These are phyloP conservation scores for Dothiorella sarmentorum DNA, from an alignment of 2,329 filamentous ascomycete species.

Conservation along the genomic window DNA sequence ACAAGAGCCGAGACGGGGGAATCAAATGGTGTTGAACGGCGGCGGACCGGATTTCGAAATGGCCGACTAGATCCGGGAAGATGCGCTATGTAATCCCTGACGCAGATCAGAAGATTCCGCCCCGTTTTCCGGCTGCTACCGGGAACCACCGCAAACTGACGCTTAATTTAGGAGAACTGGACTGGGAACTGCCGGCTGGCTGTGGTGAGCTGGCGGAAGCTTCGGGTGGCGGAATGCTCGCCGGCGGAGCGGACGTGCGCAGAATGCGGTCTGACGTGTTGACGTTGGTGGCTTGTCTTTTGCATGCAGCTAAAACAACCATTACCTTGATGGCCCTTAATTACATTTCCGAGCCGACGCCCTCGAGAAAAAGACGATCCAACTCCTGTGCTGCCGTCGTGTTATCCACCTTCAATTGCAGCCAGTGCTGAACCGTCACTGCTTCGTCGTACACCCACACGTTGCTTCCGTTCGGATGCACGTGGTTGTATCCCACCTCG, in stretches of 20 bases:
- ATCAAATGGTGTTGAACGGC: neutral
- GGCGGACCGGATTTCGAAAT: neutral
- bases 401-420: slow-evolving; percentile 35
- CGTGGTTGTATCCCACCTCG: slow-evolving; percentile 40
- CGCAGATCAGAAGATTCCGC: neutral
- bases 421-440: slow-evolving; percentile 41
- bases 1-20: neutral
- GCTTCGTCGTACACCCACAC: slow-evolving; percentile 40
- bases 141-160: neutral
- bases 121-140: neutral
- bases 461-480: slow-evolving; percentile 42
- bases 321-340: slow-evolving; percentile 10
- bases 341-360: slow-evolving; percentile 19
- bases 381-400: slow-evolving; percentile 30
- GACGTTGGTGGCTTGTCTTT: neutral
- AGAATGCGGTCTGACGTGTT: neutral
- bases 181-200: too few species aligned
- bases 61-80: neutral
- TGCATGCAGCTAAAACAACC: neutral
- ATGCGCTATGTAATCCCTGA: neutral
- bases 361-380: slow-evolving; percentile 30
- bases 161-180: neutral
- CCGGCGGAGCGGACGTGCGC: neutral
- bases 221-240: neutral
- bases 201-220: neutral